Evolutionary conservation across 495 filamentous ascomycete genomes (phyloP).

Genomic region (Lasiosphaeria miniovina): DNA sequence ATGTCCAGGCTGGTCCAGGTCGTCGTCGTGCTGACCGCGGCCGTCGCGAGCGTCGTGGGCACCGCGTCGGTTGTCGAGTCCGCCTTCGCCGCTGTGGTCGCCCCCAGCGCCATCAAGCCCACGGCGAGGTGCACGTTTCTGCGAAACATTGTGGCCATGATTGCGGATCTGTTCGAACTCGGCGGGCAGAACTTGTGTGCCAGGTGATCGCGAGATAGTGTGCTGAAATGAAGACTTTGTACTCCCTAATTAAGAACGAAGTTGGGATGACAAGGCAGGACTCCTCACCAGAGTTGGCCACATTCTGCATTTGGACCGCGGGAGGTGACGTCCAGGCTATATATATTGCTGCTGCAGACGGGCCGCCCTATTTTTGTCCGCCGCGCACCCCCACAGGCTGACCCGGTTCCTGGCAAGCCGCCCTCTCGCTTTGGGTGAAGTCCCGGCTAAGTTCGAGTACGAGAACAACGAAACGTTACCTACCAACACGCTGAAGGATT

Average conservation of each 20-base stretch:
- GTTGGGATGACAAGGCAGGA: too few species aligned
- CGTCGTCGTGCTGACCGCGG: background rate
- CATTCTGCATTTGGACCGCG: too few species aligned
- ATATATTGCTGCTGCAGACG: background rate
- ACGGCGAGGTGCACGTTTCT: background rate
- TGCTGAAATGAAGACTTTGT: too few species aligned
- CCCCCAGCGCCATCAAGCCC: background rate
- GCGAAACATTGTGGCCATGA: background rate
- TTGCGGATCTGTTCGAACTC: background rate
- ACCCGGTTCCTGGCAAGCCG: background rate
- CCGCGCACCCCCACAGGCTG: background rate
- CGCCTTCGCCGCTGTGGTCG: background rate
- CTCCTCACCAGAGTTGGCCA: too few species aligned
- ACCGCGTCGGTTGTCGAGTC: background rate
- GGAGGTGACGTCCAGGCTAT: background rate
- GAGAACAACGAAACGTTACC: background rate
- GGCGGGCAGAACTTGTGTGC: too few species aligned
- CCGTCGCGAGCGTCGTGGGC: background rate
- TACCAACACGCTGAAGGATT: background rate
- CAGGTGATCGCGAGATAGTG: too few species aligned
- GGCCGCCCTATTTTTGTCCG: background rate
- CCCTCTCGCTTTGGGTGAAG: background rate
- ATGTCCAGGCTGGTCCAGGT: background rate
- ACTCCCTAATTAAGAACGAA: too few species aligned
- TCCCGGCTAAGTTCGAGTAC: slow-evolving; percentile 1